Percentiles rank a stretch among this genome's conserved stretches.
Conservation (phyloP, 768 basidiomycete species). For the Termitomyces sp. region DNA sequence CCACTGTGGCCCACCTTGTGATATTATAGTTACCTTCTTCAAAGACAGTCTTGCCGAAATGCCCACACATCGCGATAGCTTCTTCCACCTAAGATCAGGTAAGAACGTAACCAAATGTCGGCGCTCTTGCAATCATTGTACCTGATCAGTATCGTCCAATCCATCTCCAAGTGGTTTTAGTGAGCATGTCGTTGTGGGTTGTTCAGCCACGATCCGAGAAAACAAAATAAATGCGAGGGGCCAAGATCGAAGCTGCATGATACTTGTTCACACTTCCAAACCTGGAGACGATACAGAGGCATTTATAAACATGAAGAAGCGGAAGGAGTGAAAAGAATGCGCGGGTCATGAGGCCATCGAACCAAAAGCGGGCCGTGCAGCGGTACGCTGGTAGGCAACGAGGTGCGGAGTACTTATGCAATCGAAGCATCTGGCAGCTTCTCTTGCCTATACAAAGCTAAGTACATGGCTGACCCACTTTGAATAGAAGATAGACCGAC, state of each 20-base stretch:
- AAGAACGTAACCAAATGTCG: not conserved
- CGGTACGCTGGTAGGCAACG: not conserved
- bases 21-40: constrained; percentile 46
- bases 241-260: constrained; percentile 2
- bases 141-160: constrained; percentile 37
- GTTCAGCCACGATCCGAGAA: not conserved
- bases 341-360: constrained; percentile 9
- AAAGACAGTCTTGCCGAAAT: constrained; percentile 42
- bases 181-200: constrained; percentile 14
- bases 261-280: not conserved
- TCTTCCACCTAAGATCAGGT: constrained; percentile 35
- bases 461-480: not conserved
- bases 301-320: not conserved
- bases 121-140: constrained; percentile 5
- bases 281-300: not conserved
- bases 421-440: not conserved
- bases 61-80: constrained; percentile 47
- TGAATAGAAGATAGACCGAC: not conserved
- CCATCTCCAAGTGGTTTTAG: constrained; percentile 33
- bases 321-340: not conserved
- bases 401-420: not conserved
- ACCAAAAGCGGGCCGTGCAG: constrained; percentile 7
- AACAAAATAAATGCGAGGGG: constrained; percentile 1
- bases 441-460: not conserved
- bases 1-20: constrained; percentile 36